These are phyloP conservation scores for Corynascus novoguineensis DNA, from an alignment of 495 filamentous ascomycete genomes.

Conservation along the genomic window DNA sequence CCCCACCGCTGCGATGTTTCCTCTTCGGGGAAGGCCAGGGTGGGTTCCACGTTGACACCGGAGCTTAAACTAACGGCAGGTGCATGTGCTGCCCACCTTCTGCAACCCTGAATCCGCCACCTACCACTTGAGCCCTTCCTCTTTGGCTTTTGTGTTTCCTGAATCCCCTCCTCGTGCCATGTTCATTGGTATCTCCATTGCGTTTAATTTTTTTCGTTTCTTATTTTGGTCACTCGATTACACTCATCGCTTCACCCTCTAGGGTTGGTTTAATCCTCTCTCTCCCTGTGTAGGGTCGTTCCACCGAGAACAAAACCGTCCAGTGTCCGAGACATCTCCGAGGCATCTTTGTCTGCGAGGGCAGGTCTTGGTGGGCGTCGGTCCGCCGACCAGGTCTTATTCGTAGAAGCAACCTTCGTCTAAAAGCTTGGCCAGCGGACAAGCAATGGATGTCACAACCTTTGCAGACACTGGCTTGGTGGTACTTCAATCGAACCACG, in stretches of 20 bases:
- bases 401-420: not conserved
- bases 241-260: no score
- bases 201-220: no score
- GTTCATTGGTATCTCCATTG: no score
- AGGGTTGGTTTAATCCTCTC: no score
- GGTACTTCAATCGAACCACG: not conserved
- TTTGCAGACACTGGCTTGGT: not conserved
- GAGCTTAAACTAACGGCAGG: conserved; percentile 25
- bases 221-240: no score
- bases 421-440: not conserved
- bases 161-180: not conserved
- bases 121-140: not conserved
- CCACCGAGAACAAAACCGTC: no score
- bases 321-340: no score
- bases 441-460: not conserved
- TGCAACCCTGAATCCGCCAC: not conserved
- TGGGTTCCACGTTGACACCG: conserved; percentile 4
- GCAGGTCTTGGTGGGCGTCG: not conserved
- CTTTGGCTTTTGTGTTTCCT: not conserved
- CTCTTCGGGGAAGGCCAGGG: conserved; percentile 15
- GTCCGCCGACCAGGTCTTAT: not conserved
- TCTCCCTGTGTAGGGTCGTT: no score
- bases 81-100: not conserved
- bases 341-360: no score
- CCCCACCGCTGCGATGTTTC: conserved; percentile 20